Evolutionary conservation across 352 stramenopile genomes (phyloP), one percentile per base, ranked within the genome.

Genomic region (Globisporangium nunn): DNA sequence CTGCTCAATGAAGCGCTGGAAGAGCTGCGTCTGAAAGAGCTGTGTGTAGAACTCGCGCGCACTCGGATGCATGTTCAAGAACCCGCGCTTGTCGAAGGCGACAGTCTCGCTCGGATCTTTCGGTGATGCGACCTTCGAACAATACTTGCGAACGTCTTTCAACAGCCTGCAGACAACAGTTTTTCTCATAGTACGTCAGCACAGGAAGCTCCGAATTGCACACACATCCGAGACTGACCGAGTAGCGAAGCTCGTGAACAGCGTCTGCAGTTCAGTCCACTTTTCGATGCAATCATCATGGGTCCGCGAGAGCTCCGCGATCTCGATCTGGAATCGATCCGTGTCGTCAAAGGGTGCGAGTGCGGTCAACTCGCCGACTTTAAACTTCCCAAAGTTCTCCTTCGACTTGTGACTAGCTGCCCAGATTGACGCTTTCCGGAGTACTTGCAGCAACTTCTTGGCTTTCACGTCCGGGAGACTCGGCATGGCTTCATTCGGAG

Each of bases 1-100:
- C 14, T 65, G 72, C 46, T 88, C 76, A 33, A 91, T 68, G 31
- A 85, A 89, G 3, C 73, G 69, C 52, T 89, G 74, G 47, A 91
- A 91, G 29, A 86, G 65, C 46, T 89, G 81, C 0, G 81, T 91
- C 45, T 88, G 73, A 52, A 91, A 89, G 6, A 91, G 65, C 30
- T 87, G 73, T 1, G 68, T 61, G 45, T 68, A 87, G 49, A 87
- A 88, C 12, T 89, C 78, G 17, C 81, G 76, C 12, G 78, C 62
- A 46, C 65, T 81, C 7, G 75, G 71, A 41, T 87, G 69, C 64
- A 85, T 75, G 3, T 53, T 61, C 18, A 91, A 58, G 45, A 85
- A 91, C 10, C 65, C 55, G 11, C 75, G 70, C 39, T 74, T 67
- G 44, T 91, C 81, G 46, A 91, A 91, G 1, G 33, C 45, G 0